Evolutionary conservation across 202 grass and related monocot species (phyloP), one percentile per base, ranked within the genome.

Genomic region (Digitaria exilis): DNA sequence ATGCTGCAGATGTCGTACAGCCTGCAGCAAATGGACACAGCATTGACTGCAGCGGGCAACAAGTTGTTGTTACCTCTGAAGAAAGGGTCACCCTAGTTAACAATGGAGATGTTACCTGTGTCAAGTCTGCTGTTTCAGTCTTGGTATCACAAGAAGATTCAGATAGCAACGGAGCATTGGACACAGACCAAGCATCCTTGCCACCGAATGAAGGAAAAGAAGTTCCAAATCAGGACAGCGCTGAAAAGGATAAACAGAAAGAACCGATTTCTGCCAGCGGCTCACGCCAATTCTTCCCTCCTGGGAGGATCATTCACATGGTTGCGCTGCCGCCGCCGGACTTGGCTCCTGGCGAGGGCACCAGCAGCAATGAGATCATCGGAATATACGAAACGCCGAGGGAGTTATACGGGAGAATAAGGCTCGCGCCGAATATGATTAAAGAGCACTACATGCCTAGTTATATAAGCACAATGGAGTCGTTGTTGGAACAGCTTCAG

Each of bases 261-360:
- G 75, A 84, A 78, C 60, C 65, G 2, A 41, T 25, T 4, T 75
- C 60, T 0, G 44, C 11, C 18, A 70, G 63, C 0, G 63, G 68
- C 9, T 69, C 54, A 1, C 84, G 79, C 37, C 94, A 97, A 18
- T 74, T 97, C 15, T 97, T 81, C 61, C 92, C 94, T 74, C 92
- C 94, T 5, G 94, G 94, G 18, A 94, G 86, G 76, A 94, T 94
- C 43, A 85, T 97, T 24, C 94, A 97, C 56, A 97, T 97, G 91
- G 88, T 97, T 43, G 84, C 86, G 14, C 52, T 81, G 42, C 77
- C 80, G 32, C 75, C 75, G 0, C 77, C 31, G 54, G 84, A 92
- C 48, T 34, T 56, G 3, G 22, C 80, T 41, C 35, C 64, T 2
- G 49, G 37, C 2, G 77, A 87, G 15, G 92, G 48, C 58, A 69